Evolutionary conservation across 1,284 basidiomycete genomes (phyloP).

Genomic region (Hemileia vastatrix): DNA sequence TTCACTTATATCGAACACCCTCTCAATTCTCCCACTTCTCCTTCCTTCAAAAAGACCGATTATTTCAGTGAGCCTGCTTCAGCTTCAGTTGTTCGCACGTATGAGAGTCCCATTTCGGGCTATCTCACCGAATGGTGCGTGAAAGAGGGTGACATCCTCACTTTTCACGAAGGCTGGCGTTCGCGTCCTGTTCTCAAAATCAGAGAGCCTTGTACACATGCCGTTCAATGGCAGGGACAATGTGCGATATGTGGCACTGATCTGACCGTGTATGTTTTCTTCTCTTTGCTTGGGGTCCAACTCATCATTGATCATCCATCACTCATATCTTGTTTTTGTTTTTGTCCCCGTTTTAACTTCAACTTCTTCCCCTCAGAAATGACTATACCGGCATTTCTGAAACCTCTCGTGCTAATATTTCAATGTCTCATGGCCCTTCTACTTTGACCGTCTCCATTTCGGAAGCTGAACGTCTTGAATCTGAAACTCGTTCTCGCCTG

Average conservation of each 20-base stretch:
- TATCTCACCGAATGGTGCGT: conserved; percentile 58
- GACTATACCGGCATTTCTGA: conserved; percentile 79
- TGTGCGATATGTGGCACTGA: conserved; percentile 90
- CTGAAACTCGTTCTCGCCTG: conserved; percentile 66
- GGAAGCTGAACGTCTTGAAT: conserved; percentile 79
- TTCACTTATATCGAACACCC: conserved; percentile 29
- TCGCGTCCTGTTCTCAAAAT: conserved; percentile 54
- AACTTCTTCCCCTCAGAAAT: conserved; percentile 49
- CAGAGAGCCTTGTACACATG: conserved; percentile 81
- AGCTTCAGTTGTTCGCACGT: conserved; percentile 56
- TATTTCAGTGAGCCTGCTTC: neutral
- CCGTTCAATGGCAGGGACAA: conserved; percentile 79
- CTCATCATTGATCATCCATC: neutral
- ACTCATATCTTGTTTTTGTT: neutral
- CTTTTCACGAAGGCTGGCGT: conserved; percentile 32
- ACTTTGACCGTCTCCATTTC: conserved; percentile 46
- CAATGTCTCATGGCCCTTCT: conserved; percentile 59
- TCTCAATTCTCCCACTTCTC: conserved; percentile 19
- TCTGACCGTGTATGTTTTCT: conserved; percentile 64
- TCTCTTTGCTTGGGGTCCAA: neutral
- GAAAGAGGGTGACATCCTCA: conserved; percentile 29
- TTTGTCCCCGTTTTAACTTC: conserved; percentile 22
- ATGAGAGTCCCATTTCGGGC: conserved; percentile 75
- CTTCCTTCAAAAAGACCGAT: neutral
- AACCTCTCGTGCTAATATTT: conserved; percentile 66